Percentiles rank a stretch among this genome's conserved stretches.
Conservation (phyloP, 2,329 filamentous ascomycete genomes). For the Alternaria conjuncta region DNA sequence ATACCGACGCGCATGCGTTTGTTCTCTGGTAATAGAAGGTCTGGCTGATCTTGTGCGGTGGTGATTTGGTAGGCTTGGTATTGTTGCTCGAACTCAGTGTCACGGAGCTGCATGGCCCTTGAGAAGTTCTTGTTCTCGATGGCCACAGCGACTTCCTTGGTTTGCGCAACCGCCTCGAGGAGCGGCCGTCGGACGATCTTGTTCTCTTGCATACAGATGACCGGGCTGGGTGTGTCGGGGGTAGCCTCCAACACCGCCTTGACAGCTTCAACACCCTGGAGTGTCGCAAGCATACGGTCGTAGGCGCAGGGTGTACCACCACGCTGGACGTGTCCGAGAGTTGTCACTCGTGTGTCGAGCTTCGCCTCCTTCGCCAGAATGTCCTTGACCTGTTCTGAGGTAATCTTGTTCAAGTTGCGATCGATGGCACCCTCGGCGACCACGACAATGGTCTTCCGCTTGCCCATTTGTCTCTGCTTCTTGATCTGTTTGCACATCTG, state of each 20-base stretch:
- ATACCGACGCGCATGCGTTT: slow-evolving; percentile 94
- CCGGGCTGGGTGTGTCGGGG: slow-evolving; percentile 86
- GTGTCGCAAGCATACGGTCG: slow-evolving; percentile 88
- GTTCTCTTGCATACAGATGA: slow-evolving; percentile 97
- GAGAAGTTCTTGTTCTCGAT: slow-evolving; percentile 88
- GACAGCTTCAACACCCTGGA: slow-evolving; percentile 66
- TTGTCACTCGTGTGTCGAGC: slow-evolving; percentile 92
- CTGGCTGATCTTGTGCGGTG: slow-evolving; percentile 77
- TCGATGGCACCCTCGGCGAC: slow-evolving; percentile 86
- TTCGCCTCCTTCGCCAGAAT: slow-evolving; percentile 81
- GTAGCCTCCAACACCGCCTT: slow-evolving; percentile 56
- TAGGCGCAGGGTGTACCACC: slow-evolving; percentile 92
- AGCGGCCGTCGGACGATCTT: slow-evolving; percentile 92
- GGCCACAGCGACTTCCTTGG: slow-evolving; percentile 80
- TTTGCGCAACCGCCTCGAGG: slow-evolving; percentile 86
- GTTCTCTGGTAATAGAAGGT: slow-evolving; percentile 70
- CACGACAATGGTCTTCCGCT: slow-evolving; percentile 97
- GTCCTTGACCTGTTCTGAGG: slow-evolving; percentile 80
- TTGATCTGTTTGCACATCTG: slow-evolving; percentile 38
- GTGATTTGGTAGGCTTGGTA: slow-evolving; percentile 91
- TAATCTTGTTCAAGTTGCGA: slow-evolving; percentile 81
- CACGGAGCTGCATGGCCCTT: slow-evolving; percentile 83
- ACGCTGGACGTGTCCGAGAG: slow-evolving; percentile 95
- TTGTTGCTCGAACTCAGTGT: slow-evolving; percentile 93
- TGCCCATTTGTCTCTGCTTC: slow-evolving; percentile 85